Base-by-base conservation (phyloP, 1,284 basidiomycete genomes). In the Binderoboletus segoi region DNA sequence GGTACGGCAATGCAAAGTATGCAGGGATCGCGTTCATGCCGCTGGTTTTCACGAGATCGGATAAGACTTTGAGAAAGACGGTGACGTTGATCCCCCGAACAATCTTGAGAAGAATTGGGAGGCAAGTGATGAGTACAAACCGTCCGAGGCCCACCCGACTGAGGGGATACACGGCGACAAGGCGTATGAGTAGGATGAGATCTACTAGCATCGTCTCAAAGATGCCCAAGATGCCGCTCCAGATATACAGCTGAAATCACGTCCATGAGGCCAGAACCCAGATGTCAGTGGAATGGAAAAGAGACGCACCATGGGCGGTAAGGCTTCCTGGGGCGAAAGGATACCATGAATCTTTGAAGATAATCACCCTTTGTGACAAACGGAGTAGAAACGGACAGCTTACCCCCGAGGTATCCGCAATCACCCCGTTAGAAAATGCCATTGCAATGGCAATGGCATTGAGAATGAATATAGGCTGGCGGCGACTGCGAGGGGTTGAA, bases 381-480 rank as follows among this genome's bases (percentile, higher is more conserved):
- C n/a, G n/a, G 33, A 35, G 33, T 16, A 35, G 33, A 35, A 35
- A 35, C 33, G 16, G 13, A 8, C 13, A 12, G 13, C 33, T 35
- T 35, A 35, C 33, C 4, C 33, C 33, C 33, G 33, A 8, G 33
- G 33, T 35, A 35, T 35, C 33, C 7, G 33, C 13, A 35, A 35
- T 5, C 8, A 35, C 13, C 7, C 33, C 33, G 13, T 15, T 35
- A 8, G 33, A 8, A 35, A 35, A 35, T 35, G 16, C 33, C 11
- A 35, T 35, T 5, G 13, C 32, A 35, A 55, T 16, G 18, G 43
- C 32, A 30, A 53, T 6, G 13, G 62, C 49, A 35, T 69, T 67
- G 20, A 69, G 59, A 15, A 63, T 57, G 24, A 71, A 70, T 24
- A 69, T 70, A 8, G 63, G 67, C 11, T 51, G 55, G 21, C 63